Base-by-base conservation (phyloP, 352 stramenopile species). In the Globisporangium yorkense region DNA sequence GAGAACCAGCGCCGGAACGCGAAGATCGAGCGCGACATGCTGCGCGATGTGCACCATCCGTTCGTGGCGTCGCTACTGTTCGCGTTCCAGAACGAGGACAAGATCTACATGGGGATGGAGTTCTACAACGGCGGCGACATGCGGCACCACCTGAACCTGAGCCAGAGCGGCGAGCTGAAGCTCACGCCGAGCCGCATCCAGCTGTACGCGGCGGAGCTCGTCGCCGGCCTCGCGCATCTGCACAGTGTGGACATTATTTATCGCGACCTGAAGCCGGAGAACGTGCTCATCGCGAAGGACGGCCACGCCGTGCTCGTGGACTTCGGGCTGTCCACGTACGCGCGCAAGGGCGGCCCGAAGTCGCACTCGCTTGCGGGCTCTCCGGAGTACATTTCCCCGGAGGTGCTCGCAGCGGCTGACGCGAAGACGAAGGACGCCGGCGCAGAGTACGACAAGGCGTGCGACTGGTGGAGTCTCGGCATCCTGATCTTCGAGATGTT, bases 31-130 rank as follows among this genome's bases (percentile, higher is more conserved):
- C 88, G 96, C 40, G 92, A 97, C 65, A 96, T 99, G 63, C 69
- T 99, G 40, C 89, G 89, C 8, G 75, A 96, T 39, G 86, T 98
- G 21, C 85, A 93, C 48, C 96, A 99, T 68, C 95, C 96, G 37
- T 99, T 99, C 62, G 96, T 99, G 35, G 96, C 97, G 50, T 98
- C 96, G 65, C 68, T 99, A 37, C 80, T 98, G 48, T 99, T 97
- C 74, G 95, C 96, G 1, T 99, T 99, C 71, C 96, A 99, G 80
- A 98, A 96, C 58, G 77, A 97, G 70, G 95, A 98, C 72, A 99
- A 99, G 67, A 78, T 99, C 47, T 99, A 98, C 77, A 89, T 99
- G 60, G 96, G 97, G 20, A 96, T 99, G 72, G 96, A 99, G 74
- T 99, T 99, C 67, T 98, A 97, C 79, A 96, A 97, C 48, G 97